Percentiles rank a stretch among this genome's conserved stretches.
These are phyloP conservation scores for Linanthus parryae DNA, from an alignment of 148 eudicot species.

Conservation along the genomic window DNA sequence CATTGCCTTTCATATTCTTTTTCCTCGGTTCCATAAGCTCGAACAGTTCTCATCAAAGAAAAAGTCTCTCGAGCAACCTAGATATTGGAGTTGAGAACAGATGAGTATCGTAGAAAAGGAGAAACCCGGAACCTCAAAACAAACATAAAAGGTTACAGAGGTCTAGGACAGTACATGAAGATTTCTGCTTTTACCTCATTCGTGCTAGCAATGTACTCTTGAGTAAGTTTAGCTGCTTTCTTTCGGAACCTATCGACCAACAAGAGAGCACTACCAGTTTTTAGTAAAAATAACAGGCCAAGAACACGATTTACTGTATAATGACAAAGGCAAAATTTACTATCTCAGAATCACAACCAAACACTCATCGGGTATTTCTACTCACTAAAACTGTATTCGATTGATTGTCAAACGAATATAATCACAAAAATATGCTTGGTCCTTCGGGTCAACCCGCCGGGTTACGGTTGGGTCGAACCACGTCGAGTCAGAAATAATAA, in stretches of 20 bases:
- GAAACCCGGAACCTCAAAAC: background rate
- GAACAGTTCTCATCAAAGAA: conserved; percentile 36
- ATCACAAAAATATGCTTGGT: too few species aligned
- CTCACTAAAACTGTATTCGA: too few species aligned
- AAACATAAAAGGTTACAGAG: background rate
- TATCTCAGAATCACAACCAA: too few species aligned
- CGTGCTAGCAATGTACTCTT: conserved; percentile 38
- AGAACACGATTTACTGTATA: too few species aligned
- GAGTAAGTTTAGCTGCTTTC: conserved; percentile 44
- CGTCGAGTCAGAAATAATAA: too few species aligned
- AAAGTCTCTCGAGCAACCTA: conserved; percentile 39
- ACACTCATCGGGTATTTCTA: too few species aligned
- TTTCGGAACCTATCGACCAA: conserved; percentile 38
- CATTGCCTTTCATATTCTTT: conserved; percentile 34
- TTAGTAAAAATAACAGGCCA: too few species aligned
- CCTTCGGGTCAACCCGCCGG: too few species aligned
- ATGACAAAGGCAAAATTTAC: too few species aligned
- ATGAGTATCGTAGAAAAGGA: background rate
- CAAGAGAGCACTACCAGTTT: too few species aligned
- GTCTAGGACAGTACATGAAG: background rate
- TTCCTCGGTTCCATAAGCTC: conserved; percentile 34
- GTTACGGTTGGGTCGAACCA: too few species aligned
- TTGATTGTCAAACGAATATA: too few species aligned
- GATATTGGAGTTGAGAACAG: background rate
- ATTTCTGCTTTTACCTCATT: conserved; percentile 34